Base-by-base conservation (phyloP, 1,284 basidiomycete species). In the Boletellus dicymbophilus region DNA sequence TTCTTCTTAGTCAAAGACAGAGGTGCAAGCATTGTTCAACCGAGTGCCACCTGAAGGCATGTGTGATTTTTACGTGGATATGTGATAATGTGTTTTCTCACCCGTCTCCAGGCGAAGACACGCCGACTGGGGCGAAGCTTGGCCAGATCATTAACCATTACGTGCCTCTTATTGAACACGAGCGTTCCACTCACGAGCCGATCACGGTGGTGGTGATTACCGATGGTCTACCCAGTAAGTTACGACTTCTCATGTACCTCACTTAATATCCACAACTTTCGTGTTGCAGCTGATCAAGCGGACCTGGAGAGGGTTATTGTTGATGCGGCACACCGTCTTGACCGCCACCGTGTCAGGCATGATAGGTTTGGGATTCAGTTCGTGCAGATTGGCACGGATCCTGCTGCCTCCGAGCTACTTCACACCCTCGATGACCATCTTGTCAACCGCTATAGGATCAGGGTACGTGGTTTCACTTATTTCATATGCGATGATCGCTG, bases 341-440 rank as follows among this genome's bases (percentile, higher is more conserved):
- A 82, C 51, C 57, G 58, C 18, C 62, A 59, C 4, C 57, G 61
- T 13, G 63, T 74, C 38, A 70, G 66, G 30, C 53, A 49, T 31
- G 64, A 62, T 53, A 73, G 60, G 58, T 68, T 81, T 23, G 75
- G 78, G 26, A 70, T 82, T 28, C 76, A 78, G 31, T 81, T 82
- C 52, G 73, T 79, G 37, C 80, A 83, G 52, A 74, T 81, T 36
- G 79, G 80, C 0, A 66, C 71, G 11, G 76, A 79, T 50, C 56
- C 61, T 0, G 67, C 63, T 25, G 80, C 79, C 2, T 65, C 76
- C 0, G 69, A 69, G n/a, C 66, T 73, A n/a, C 60, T 81, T 40
- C 65, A 62, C 44, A 69, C 65, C 37, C 59, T 82, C 6, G 80
- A 82, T 42, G 70, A 77, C 48, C 67, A 72, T n/a, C 68, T 80